A percentile compares a stretch with the other conserved stretches of the same genome.
These are phyloP conservation scores for Capsicum baccatum DNA, from an alignment of 257 asterid species.

Conservation along the genomic window DNA sequence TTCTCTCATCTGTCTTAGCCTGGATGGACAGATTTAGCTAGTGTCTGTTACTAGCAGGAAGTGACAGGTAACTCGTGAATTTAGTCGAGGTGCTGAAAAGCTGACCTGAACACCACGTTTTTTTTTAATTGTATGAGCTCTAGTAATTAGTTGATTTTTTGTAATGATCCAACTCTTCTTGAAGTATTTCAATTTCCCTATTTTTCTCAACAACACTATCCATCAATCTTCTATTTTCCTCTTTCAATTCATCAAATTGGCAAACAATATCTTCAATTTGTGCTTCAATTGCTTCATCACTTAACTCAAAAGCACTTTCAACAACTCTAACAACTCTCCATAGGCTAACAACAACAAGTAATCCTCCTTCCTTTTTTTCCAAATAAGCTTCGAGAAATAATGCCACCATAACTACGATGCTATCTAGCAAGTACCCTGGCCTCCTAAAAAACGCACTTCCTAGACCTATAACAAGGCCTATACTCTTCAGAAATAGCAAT, in stretches of 20 bases:
- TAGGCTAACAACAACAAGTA: constrained; percentile 44
- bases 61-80: too few relatives aligned
- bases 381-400: constrained; percentile 36
- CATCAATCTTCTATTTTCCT: constrained; percentile 38
- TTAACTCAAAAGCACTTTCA: constrained; percentile 45
- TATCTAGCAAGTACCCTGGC: constrained; percentile 42
- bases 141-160: not conserved
- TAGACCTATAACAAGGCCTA: constrained; percentile 34
- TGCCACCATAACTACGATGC: constrained; percentile 40
- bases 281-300: constrained; percentile 47
- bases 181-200: constrained; percentile 31
- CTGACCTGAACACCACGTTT: too few relatives aligned
- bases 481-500: constrained; percentile 28
- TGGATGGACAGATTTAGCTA: too few relatives aligned
- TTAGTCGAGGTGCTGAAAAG: too few relatives aligned
- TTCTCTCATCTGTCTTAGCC: too few relatives aligned
- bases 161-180: constrained; percentile 25
- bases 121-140: not conserved
- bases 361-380: constrained; percentile 41
- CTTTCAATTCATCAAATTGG: constrained; percentile 39
- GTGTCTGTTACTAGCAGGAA: too few relatives aligned
- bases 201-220: constrained; percentile 39
- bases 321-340: constrained; percentile 47
- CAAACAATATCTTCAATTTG: constrained; percentile 33
- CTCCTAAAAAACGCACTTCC: constrained; percentile 31